Percentiles rank a stretch among this genome's conserved stretches.
Conservation (phyloP, 2,329 filamentous ascomycete genomes). For the Pestalotiopsis sp. region DNA sequence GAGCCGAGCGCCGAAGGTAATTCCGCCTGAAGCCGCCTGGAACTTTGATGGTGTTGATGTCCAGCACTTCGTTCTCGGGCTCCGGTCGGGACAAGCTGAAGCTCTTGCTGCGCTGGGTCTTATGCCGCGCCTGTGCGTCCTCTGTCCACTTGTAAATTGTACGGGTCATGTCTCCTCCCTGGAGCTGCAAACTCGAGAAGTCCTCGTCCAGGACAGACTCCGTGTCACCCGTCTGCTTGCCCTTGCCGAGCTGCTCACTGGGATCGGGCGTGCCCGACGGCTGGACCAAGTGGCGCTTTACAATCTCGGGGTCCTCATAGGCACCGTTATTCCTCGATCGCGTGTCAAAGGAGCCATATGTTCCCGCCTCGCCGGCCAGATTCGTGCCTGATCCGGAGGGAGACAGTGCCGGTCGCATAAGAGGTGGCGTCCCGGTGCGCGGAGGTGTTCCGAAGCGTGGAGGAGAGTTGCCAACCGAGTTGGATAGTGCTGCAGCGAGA, state of each 20-base stretch:
- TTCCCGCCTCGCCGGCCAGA: conserved; percentile 59
- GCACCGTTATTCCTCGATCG: conserved; percentile 57
- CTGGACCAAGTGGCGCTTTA: conserved; percentile 84
- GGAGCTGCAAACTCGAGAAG: conserved; percentile 89
- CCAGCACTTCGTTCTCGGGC: conserved; percentile 76
- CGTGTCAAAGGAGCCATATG: conserved; percentile 84
- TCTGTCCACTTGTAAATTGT: conserved; percentile 98
- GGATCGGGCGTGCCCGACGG: conserved; percentile 53
- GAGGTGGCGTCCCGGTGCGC: conserved; percentile 32
- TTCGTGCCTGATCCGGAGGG: conserved; percentile 44
- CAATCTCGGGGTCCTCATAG: conserved; percentile 87
- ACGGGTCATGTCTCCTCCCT: conserved; percentile 91
- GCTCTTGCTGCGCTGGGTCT: conserved; percentile 80
- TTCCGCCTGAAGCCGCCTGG: conserved; percentile 93
- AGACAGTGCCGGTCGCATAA: conserved; percentile 59
- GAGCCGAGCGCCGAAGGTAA: conserved; percentile 76
- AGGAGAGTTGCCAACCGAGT: conserved; percentile 69
- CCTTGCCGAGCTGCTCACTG: conserved; percentile 46
- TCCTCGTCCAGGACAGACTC: conserved; percentile 59
- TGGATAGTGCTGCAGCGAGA: conserved; percentile 81
- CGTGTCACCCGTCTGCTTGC: conserved; percentile 47
- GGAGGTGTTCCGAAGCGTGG: conserved; percentile 66
- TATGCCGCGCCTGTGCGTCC: conserved; percentile 71
- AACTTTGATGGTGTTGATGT: conserved; percentile 88
- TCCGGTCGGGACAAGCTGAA: conserved; percentile 77